Evolutionary conservation across 257 asterid genomes (phyloP).

Genomic region (Rauvolfia tetraphylla): DNA sequence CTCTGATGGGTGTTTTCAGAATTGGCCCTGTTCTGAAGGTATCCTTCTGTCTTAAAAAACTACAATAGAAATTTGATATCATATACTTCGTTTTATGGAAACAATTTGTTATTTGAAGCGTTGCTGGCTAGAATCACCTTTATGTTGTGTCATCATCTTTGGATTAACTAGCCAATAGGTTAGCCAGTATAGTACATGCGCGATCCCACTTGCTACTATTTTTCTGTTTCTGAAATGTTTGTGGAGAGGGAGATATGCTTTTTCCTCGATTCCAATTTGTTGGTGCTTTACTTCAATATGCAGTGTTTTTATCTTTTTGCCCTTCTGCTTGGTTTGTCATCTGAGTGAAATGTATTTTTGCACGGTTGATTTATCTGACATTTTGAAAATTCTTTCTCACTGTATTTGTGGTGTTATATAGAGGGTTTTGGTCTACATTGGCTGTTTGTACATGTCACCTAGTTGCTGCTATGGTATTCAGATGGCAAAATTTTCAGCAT

Average conservation of each 20-base stretch:
- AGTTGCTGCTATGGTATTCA: not conserved
- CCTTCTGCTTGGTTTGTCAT: not conserved
- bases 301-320: not conserved
- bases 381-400: not conserved
- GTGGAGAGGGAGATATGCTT: not conserved
- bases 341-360: not conserved
- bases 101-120: not conserved
- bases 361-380: not conserved
- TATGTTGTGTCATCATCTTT: not conserved
- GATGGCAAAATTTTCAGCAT: not conserved
- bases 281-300: not conserved
- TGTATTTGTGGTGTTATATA: not conserved
- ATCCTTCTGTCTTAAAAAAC: not conserved
- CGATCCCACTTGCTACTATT: not conserved
- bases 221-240: not conserved
- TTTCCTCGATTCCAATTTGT: too few relatives aligned
- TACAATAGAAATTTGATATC: not conserved
- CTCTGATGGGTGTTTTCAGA: conserved; percentile 33
- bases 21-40: conserved; percentile 34
- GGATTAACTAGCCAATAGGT: not conserved
- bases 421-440: not conserved
- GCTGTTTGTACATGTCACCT: not conserved
- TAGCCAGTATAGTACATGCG: not conserved
- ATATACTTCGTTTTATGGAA: not conserved
- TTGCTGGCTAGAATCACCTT: not conserved